phyloP scores from a whole-genome alignment of 2,329 filamentous ascomycete genomes.

The Aspergillus floridensis region DNA sequence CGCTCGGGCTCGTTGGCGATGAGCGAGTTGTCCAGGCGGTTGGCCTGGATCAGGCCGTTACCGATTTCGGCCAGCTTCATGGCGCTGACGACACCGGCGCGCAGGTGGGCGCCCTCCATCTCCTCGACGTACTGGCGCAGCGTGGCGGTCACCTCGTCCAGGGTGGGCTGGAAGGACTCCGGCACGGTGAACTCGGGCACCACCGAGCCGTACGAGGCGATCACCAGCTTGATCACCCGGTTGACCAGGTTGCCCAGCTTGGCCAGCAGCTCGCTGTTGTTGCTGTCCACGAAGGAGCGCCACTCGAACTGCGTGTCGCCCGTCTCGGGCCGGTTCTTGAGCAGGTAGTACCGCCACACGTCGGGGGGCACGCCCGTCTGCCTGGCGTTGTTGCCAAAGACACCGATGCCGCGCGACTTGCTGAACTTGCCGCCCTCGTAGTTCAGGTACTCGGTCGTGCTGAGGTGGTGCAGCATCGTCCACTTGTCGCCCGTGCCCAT shows the following conservation, averaged over 20 bases:
- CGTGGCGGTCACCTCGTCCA: conserved; percentile 50
- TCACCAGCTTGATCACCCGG: conserved; percentile 69
- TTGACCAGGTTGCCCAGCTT: conserved; percentile 73
- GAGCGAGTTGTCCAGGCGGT: conserved; percentile 61
- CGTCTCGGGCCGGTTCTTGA: conserved; percentile 80
- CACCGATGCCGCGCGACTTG: conserved; percentile 83
- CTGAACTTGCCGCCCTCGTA: conserved; percentile 90
- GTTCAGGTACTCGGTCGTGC: conserved; percentile 85
- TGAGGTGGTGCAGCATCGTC: conserved; percentile 86
- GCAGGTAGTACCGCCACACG: conserved; percentile 91
- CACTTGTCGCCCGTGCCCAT: conserved; percentile 80
- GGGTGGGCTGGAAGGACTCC: conserved; percentile 39
- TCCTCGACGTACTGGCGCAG: conserved; percentile 57
- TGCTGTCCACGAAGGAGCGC: conserved; percentile 75
- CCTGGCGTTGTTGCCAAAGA: conserved; percentile 86
- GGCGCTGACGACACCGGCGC: conserved; percentile 53
- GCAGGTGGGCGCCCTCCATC: conserved; percentile 61
- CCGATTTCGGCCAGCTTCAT: conserved; percentile 59
- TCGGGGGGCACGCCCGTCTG: conserved; percentile 80
- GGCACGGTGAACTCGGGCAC: conserved; percentile 42
- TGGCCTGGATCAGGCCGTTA: conserved; percentile 60
- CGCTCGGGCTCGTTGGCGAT: conserved; percentile 58
- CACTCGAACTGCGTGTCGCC: conserved; percentile 89
- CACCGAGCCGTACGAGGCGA: conserved; percentile 64
- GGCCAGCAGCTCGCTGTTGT: conserved; percentile 83